These are phyloP conservation scores for Microbotryum lychnidis-dioicae DNA, from an alignment of 1,284 basidiomycete genomes.

Conservation along the genomic window DNA sequence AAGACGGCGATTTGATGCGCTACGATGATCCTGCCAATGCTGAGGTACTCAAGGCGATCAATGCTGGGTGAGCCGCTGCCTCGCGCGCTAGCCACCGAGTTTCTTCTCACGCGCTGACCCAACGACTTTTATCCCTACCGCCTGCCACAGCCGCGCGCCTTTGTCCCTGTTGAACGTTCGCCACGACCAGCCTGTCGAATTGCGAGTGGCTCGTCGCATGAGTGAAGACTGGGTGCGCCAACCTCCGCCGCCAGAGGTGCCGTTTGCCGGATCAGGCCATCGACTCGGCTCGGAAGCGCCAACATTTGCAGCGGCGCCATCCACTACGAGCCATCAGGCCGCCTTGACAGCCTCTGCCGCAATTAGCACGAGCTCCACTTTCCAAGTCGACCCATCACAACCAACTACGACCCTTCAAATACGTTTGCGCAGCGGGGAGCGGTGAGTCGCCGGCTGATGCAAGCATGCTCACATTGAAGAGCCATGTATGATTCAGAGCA, in stretches of 20 bases:
- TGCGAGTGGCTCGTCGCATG: constrained; percentile 67
- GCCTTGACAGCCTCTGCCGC: constrained; percentile 13
- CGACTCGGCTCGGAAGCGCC: constrained; percentile 55
- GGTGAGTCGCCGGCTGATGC: constrained; percentile 28
- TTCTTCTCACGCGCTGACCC: not conserved
- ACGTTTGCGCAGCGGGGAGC: not conserved
- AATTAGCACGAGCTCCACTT: constrained; percentile 40
- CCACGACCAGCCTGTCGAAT: constrained; percentile 74
- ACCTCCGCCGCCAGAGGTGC: constrained; percentile 42
- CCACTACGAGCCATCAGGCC: constrained; percentile 20
- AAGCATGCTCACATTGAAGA: no score
- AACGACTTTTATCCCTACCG: not conserved
- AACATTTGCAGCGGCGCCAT: constrained; percentile 30
- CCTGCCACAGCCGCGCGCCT: constrained; percentile 58
- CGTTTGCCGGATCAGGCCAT: constrained; percentile 71
- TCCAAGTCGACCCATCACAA: no score
- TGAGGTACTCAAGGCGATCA: constrained; percentile 66
- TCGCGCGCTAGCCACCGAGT: not conserved
- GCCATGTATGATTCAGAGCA: no score
- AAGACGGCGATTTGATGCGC: constrained; percentile 74
- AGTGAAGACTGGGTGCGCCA: constrained; percentile 64
- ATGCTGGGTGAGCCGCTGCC: constrained; percentile 56
- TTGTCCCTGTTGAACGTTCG: constrained; percentile 66
- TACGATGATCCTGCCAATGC: constrained; percentile 77
- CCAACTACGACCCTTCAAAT: constrained; percentile 32